Percentiles rank a stretch among this genome's conserved stretches.
Evolutionary conservation across 768 basidiomycete species (phyloP).

Genomic region (Tulasnella sp.): DNA sequence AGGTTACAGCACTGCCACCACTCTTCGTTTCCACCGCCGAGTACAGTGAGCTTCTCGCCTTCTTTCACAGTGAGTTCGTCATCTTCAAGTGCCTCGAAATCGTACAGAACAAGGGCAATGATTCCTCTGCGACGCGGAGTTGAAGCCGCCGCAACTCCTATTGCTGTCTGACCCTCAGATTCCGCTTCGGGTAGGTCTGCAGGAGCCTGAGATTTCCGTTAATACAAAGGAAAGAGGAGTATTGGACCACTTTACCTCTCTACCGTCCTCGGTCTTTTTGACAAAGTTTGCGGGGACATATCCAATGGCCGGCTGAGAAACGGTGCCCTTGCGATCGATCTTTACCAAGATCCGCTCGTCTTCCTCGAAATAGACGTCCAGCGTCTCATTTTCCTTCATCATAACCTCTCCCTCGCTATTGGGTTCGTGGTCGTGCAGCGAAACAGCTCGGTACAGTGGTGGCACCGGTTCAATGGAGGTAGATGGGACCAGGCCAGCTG

Average conservation of each 20-base stretch:
- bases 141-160: not conserved
- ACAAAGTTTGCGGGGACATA: constrained; percentile 93
- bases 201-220: constrained; percentile 37
- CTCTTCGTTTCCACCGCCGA: constrained; percentile 83
- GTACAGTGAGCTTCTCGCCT: constrained; percentile 70
- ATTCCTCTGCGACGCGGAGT: constrained; percentile 44
- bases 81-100: constrained; percentile 80
- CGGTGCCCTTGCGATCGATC: constrained; percentile 57
- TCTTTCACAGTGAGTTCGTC: constrained; percentile 86
- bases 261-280: constrained; percentile 39
- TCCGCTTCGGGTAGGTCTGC: constrained; percentile 39
- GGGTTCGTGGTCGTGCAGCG: constrained; percentile 81
- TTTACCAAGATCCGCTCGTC: constrained; percentile 88
- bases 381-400: constrained; percentile 71
- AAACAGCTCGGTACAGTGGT: constrained; percentile 67
- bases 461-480: constrained; percentile 82
- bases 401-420: constrained; percentile 74
- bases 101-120: constrained; percentile 64
- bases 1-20: too few species aligned
- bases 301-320: constrained; percentile 61
- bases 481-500: constrained; percentile 70
- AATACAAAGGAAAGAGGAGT: not conserved
- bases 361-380: constrained; percentile 76
- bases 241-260: constrained; percentile 43
- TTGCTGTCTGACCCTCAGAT: constrained; percentile 38